A percentile compares a stretch with the other conserved stretches of the same genome.
phyloP scores from a whole-genome alignment of 2,329 filamentous ascomycete species.

The Coniochaeta sp. region DNA sequence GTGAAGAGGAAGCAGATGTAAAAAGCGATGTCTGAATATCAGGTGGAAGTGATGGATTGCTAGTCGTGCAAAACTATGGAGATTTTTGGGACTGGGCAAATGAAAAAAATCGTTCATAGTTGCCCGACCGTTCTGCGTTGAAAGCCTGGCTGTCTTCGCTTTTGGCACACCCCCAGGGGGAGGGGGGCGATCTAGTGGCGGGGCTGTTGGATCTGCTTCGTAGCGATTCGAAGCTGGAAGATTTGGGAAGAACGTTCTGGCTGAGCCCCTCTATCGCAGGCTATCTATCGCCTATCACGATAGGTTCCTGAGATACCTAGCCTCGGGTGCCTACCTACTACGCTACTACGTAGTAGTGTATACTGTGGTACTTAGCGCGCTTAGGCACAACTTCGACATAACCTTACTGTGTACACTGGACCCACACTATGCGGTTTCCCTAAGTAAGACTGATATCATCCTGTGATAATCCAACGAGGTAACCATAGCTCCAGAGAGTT shows the following conservation, averaged over 20 bases:
- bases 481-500: not conserved
- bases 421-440: too few species aligned
- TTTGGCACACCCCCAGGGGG: not conserved
- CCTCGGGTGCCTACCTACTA: too few species aligned
- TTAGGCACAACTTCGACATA: not conserved
- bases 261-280: not conserved
- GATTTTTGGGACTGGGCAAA: not conserved
- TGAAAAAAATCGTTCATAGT: slow-evolving; percentile 1
- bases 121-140: not conserved
- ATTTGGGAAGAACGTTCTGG: not conserved
- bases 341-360: too few species aligned
- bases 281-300: too few species aligned
- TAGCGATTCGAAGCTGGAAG: slow-evolving; percentile 9
- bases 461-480: not conserved
- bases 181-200: slow-evolving; percentile 5
- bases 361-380: too few species aligned
- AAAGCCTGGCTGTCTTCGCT: not conserved
- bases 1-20: too few species aligned
- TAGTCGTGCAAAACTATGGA: slow-evolving; percentile 1
- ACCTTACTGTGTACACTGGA: not conserved
- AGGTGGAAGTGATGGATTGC: not conserved
- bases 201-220: slow-evolving; percentile 10
- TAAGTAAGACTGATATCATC: not conserved
- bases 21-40: not conserved
- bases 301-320: too few species aligned